phyloP scores from a whole-genome alignment of 2,329 filamentous ascomycete genomes.

The Arthroderma sp. region DNA sequence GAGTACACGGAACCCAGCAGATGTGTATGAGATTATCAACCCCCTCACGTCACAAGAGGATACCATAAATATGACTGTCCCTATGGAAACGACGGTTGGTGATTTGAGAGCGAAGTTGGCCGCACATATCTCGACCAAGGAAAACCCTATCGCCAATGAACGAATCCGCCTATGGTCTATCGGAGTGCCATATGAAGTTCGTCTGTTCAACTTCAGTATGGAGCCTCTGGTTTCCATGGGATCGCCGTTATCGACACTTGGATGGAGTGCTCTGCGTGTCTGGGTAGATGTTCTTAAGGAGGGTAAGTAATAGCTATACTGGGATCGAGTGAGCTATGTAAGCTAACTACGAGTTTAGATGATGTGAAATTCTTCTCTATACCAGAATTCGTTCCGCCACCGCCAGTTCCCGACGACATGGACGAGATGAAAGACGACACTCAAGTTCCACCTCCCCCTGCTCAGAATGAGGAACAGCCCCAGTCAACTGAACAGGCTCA shows the following conservation, averaged over 20 bases:
- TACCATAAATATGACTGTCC: slow-evolving; percentile 17
- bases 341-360: neutral
- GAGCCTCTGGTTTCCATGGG: neutral
- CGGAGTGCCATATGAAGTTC: neutral
- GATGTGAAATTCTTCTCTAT: neutral
- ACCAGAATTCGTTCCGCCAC: neutral
- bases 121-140: slow-evolving; percentile 20
- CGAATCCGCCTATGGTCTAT: slow-evolving; percentile 29
- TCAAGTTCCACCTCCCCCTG: neutral
- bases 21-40: neutral
- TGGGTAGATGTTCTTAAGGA: neutral
- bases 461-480: neutral
- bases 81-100: slow-evolving; percentile 23
- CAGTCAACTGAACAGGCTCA: neutral
- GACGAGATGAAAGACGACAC: neutral
- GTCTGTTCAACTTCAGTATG: neutral
- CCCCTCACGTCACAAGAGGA: neutral
- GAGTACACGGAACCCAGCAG: neutral
- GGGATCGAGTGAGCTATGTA: neutral
- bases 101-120: slow-evolving; percentile 31
- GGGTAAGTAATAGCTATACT: neutral
- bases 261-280: neutral
- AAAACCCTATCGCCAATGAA: slow-evolving; percentile 21
- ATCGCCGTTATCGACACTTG: neutral
- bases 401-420: neutral